Evolutionary conservation across 75 land plant species (phyloP), one percentile per base, ranked within the genome.

Genomic region (Azolla pinnata): DNA sequence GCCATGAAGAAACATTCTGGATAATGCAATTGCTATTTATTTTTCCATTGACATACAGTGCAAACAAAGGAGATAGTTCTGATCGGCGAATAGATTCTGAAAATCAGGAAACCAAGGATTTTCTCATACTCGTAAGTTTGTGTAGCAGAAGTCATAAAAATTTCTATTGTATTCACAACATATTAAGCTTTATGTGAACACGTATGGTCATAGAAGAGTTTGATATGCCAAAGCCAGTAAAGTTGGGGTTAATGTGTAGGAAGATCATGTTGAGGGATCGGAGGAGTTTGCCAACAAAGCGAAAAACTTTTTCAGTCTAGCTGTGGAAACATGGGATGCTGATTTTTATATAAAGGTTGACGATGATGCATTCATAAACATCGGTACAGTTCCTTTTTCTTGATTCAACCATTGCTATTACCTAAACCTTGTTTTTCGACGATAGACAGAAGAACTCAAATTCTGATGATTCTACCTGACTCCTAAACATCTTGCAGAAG

Each of bases 261-360:
- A 83, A 30, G 65, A 84, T 24, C 92, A 91, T 74, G 76, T 78
- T 28, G 97, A 91, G 70, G 71, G 75, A 29, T 65, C 80, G 34
- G 83, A 80, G 59, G 82, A 75, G 48, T 59, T 33, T 33, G 34
- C 88, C 18, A 78, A 64, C 38, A 91, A 91, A 70, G 56, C 79
- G 34, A 87, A 82, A 61, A 31, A 61, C 4, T 91, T 79, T 48
- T 82, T 87, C 59, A 74, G 68, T 40, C 66, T 71, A 60, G 92
- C 92, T 47, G 81, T 73, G 2, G 85, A 82, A 26, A 73, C 74
- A 0, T 91, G 90, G 91, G 80, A 91, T 78, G 93, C 97, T 62
- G 88, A 87, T 61, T 91, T 84, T 60, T 91, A 84, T 68, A 66
- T 74, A 8, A 91, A 91, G 61, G 79, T 80, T 34, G 81, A 87